Base-by-base conservation (phyloP, 140 eudicot genomes). In the Bidens hawaiensis region DNA sequence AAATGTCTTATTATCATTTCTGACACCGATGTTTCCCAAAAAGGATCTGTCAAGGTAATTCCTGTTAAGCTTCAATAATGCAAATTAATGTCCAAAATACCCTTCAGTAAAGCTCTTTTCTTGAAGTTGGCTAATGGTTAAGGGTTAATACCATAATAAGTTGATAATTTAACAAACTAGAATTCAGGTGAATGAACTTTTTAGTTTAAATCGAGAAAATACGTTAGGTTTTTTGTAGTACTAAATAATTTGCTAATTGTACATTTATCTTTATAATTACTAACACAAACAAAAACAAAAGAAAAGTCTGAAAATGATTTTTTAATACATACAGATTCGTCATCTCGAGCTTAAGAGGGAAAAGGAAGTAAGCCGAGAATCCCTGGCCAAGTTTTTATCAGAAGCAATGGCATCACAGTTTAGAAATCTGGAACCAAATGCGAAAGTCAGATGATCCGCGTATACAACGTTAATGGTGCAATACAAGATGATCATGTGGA, bases 351-450 rank as follows among this genome's bases (percentile, higher is more conserved):
- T 80, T 27, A 91, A 91, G 72, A 85, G 75, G 79, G 93, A 81
- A 74, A 91, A 82, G 68, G 96, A 88, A 72, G 72, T 91, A 15
- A 81, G 81, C 48, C 73, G 89, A 71, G 89, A 69, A 75, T 47
- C 64, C 13, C 82, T 91, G 65, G 72, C 75, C 67, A 91, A 85
- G 33, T 91, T 87, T 70, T 78, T 91, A 26, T 74, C 64, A 1
- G 93, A 88, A 50, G 96, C 95, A 68, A 76, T 84, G 88, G 79
- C 88, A 21, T 77, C 91, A 41, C 98, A 91, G 59, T 91, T 87
- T 63, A 80, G 96, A 81, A 88, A 87, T 60, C 89, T 85, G 99
- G 95, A 87, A 65, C 59, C 85, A 30, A 66, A 15, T 16, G 38
- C 27, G 14, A 2, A 47, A 6, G 12, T 27, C 38, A 9, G 23